phyloP scores from a whole-genome alignment of 331 rosid genomes.

The Rhamnella rubrinervis region DNA sequence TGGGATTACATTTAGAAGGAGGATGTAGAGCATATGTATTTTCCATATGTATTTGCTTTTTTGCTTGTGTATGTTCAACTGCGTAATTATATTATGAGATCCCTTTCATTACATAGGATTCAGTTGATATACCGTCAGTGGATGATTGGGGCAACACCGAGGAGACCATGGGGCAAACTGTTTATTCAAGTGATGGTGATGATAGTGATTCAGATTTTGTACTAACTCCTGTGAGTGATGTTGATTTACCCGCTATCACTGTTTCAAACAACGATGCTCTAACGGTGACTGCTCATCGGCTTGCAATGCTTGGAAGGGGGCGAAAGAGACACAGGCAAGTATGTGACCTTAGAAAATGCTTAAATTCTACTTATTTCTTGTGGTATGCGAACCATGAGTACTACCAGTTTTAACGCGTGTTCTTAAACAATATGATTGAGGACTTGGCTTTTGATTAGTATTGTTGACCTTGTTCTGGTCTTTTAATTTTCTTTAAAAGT shows the following conservation, averaged over 20 bases:
- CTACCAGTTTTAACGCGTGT: too few relatives aligned
- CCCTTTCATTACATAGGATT: slow-evolving; percentile 47
- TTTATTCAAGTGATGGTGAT: slow-evolving; percentile 75
- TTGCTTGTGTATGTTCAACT: too few relatives aligned
- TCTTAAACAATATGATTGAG: too few relatives aligned
- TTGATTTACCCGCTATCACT: slow-evolving; percentile 69
- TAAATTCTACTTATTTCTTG: too few relatives aligned
- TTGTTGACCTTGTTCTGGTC: background rate
- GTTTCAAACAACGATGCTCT: slow-evolving; percentile 56
- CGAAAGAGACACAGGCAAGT: slow-evolving; percentile 68
- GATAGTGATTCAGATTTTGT: slow-evolving; percentile 63
- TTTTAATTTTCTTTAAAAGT: background rate
- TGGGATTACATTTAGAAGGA: too few relatives aligned
- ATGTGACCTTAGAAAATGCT: background rate
- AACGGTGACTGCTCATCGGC: slow-evolving; percentile 62
- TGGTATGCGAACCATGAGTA: too few relatives aligned
- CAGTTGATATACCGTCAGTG: slow-evolving; percentile 48
- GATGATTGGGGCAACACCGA: slow-evolving; percentile 57
- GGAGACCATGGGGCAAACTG: slow-evolving; percentile 29
- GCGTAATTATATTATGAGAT: background rate
- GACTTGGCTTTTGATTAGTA: too few relatives aligned
- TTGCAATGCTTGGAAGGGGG: slow-evolving; percentile 63
- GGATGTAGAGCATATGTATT: too few relatives aligned
- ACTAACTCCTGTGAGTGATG: slow-evolving; percentile 52
- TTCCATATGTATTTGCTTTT: too few relatives aligned